phyloP scores from a whole-genome alignment of 1,284 basidiomycete genomes.

The Jaminaea rosea region DNA sequence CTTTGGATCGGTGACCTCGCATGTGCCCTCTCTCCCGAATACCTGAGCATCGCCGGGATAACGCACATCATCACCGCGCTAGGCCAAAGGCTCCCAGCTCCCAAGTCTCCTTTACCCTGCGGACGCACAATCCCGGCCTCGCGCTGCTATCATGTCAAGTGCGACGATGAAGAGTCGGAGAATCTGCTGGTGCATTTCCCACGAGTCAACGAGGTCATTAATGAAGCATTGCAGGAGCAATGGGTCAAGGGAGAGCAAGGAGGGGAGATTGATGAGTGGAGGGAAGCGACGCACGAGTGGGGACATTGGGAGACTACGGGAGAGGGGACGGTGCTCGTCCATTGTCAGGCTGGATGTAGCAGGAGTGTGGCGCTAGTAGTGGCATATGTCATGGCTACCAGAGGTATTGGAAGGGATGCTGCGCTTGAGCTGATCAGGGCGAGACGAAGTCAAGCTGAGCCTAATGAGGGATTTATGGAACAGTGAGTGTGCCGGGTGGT shows the following conservation, averaged over 20 bases:
- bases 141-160: slow-evolving; percentile 37
- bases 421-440: slow-evolving; percentile 40
- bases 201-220: slow-evolving; percentile 38
- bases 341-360: slow-evolving; percentile 48
- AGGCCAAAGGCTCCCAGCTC: slow-evolving; percentile 25
- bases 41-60: slow-evolving; percentile 27
- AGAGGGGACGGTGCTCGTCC: slow-evolving; percentile 44
- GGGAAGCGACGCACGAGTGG: slow-evolving; percentile 1
- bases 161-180: slow-evolving; percentile 47
- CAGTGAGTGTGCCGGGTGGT: slow-evolving; percentile 35
- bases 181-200: slow-evolving; percentile 47
- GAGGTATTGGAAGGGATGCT: slow-evolving; percentile 30
- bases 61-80: slow-evolving; percentile 35
- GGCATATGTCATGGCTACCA: slow-evolving; percentile 47
- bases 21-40: slow-evolving; percentile 27
- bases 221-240: slow-evolving; percentile 23
- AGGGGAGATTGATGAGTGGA: neutral
- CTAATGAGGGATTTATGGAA: slow-evolving; percentile 45
- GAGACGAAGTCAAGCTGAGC: slow-evolving; percentile 36
- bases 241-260: slow-evolving; percentile 16
- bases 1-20: slow-evolving; percentile 37
- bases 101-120: slow-evolving; percentile 16
- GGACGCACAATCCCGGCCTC: slow-evolving; percentile 20
- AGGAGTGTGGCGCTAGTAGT: slow-evolving; percentile 43
- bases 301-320: slow-evolving; percentile 28